phyloP scores from a whole-genome alignment of 805 yeast species.

The Candida schatavii region DNA sequence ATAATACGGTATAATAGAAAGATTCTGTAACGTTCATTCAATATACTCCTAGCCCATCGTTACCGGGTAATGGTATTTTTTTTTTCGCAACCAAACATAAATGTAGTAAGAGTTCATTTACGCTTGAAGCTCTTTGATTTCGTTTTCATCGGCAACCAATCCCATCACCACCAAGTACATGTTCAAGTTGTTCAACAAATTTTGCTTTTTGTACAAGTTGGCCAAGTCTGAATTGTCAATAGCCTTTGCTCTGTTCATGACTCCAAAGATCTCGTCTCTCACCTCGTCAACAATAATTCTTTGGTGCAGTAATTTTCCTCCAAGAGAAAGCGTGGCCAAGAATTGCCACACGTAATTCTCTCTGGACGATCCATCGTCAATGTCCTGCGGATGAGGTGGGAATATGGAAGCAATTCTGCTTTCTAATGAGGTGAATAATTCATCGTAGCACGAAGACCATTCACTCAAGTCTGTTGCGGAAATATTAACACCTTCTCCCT shows the following conservation, averaged over 20 bases:
- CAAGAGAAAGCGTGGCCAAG: conserved; percentile 87
- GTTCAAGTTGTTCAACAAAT: conserved; percentile 75
- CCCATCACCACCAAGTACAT: conserved; percentile 96
- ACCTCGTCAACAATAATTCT: conserved; percentile 87
- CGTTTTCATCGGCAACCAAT: conserved; percentile 84
- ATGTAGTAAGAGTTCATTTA: conserved; percentile 8
- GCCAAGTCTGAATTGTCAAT: conserved; percentile 48
- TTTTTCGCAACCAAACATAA: not conserved
- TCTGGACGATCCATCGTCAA: conserved; percentile 56
- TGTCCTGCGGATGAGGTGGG: conserved; percentile 62
- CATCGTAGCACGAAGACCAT: conserved; percentile 83
- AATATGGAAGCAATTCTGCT: conserved; percentile 74
- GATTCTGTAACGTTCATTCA: not conserved
- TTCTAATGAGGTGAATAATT: conserved; percentile 73
- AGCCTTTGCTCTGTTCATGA: conserved; percentile 73
- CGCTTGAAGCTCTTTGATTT: conserved; percentile 66
- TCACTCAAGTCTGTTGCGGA: conserved; percentile 55
- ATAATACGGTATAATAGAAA: too few species aligned
- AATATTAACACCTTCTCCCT: conserved; percentile 65
- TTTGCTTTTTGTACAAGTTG: conserved; percentile 47
- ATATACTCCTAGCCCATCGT: not conserved
- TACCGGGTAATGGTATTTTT: not conserved
- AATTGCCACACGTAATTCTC: conserved; percentile 89
- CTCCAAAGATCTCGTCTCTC: conserved; percentile 88
- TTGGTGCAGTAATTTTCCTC: conserved; percentile 88